Evolutionary conservation across 257 asterid species (phyloP).

Genomic region (Leonotis leonurus): DNA sequence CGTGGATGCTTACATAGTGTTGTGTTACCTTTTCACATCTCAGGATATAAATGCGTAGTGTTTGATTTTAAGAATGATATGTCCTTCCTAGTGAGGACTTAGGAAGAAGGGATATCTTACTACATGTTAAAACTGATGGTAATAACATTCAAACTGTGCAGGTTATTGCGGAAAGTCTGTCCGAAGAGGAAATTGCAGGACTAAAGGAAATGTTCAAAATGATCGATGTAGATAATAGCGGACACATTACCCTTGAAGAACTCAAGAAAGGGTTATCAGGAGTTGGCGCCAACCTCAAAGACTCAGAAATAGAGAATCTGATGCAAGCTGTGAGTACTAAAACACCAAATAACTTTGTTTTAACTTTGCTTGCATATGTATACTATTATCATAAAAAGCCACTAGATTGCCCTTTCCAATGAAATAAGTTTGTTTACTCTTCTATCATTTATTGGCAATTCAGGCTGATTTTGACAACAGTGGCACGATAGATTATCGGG

Average conservation of each 20-base stretch:
- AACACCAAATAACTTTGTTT: too few relatives aligned
- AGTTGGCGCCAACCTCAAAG: conserved; percentile 75
- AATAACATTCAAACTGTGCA: conserved; percentile 9
- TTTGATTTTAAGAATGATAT: background rate
- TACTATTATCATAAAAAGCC: too few relatives aligned
- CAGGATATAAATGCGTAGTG: background rate
- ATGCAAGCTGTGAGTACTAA: conserved; percentile 84
- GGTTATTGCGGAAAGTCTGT: conserved; percentile 82
- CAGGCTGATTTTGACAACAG: conserved; percentile 90
- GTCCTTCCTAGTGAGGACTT: too few relatives aligned
- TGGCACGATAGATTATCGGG: conserved; percentile 84
- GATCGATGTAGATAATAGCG: conserved; percentile 79
- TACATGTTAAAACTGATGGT: too few relatives aligned
- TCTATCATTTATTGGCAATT: conserved; percentile 5
- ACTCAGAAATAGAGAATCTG: conserved; percentile 61
- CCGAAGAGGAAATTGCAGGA: conserved; percentile 92
- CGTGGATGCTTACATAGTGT: too few relatives aligned
- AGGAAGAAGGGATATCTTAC: too few relatives aligned
- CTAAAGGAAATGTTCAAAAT: conserved; percentile 70
- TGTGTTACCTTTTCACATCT: too few relatives aligned
- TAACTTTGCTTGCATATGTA: too few relatives aligned
- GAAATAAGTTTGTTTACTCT: background rate
- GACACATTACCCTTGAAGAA: conserved; percentile 80
- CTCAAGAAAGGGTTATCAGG: conserved; percentile 64
- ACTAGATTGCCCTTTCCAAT: too few relatives aligned